Conservation (phyloP, 495 filamentous ascomycete species). For the Glarea lozoyensis region DNA sequence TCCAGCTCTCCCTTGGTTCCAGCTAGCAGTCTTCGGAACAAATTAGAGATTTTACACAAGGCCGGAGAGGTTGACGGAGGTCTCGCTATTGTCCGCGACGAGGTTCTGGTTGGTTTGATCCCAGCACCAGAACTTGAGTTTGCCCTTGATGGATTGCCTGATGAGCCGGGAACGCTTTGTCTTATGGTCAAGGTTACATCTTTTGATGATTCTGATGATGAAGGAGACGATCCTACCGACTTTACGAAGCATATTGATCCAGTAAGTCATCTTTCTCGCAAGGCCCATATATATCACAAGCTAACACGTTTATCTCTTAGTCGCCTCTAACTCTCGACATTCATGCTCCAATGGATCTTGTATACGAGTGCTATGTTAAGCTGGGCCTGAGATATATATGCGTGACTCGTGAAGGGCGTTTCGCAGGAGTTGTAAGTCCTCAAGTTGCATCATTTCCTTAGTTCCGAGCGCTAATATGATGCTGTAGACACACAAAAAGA, state of each 20-base stretch:
- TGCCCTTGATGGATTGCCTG: slow-evolving; percentile 70
- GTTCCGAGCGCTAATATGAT: slow-evolving; percentile 30
- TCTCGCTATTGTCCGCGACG: slow-evolving; percentile 72
- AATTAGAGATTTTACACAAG: slow-evolving; percentile 72
- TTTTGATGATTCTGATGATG: slow-evolving; percentile 48
- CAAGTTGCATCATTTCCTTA: neutral
- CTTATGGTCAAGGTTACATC: slow-evolving; percentile 63
- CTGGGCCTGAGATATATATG: slow-evolving; percentile 89
- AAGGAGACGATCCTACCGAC: slow-evolving; percentile 58
- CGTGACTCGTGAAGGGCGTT: slow-evolving; percentile 73
- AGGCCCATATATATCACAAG: neutral
- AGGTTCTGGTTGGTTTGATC: slow-evolving; percentile 80
- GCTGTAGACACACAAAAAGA: slow-evolving; percentile 67
- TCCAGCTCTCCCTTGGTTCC: slow-evolving; percentile 66
- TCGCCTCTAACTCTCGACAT: slow-evolving; percentile 85
- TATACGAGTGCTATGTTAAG: slow-evolving; percentile 96
- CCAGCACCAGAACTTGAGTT: slow-evolving; percentile 93
- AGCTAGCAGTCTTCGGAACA: slow-evolving; percentile 64
- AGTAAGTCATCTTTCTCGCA: slow-evolving; percentile 29
- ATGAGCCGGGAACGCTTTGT: slow-evolving; percentile 65
- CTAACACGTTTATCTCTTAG: neutral
- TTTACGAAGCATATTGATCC: slow-evolving; percentile 91
- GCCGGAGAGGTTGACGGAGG: slow-evolving; percentile 90
- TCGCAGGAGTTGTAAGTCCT: slow-evolving; percentile 65
- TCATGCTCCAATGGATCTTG: slow-evolving; percentile 84